Evolutionary conservation across 257 asterid genomes (phyloP), one percentile per base, ranked within the genome.

Genomic region (Solanum clarkiae): DNA sequence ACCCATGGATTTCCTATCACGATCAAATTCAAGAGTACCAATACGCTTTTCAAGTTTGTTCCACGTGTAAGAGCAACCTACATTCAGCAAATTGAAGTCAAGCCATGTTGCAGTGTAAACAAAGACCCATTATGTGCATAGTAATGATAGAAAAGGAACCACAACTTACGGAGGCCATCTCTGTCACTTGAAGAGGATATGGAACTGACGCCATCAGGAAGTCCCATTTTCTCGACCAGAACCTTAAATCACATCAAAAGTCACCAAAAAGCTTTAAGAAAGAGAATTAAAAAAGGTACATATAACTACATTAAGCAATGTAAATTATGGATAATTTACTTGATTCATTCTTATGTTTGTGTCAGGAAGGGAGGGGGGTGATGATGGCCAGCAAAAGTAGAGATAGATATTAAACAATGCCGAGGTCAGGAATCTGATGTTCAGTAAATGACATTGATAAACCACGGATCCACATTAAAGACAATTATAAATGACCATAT

Each of bases 1-100:
- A 59, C 99, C 98, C 99, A 97, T 97, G 80, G 99, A 97, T 91
- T 97, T 95, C 86, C 99, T 94, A 89, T 95, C 98, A 75, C 98
- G 98, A 54, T 97, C 99, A 88, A 97, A 97, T 89, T 97, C 99
- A 79, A 97, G 99, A 84, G 99, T 97, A 26, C 98, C 99, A 88
- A 97, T 93, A 71, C 99, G 92, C 83, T 87, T 84, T 79, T 97
- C 98, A 88, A 90, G 85, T 83, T 88, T 90, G 88, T 92, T 95
- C 99, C 98, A 97, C 63, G 86, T 36, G 87, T 85, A 36, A 88
- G 94, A 94, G 90, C 96, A 97, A 66, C 93, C 99, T 97, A 55
- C 68, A 89, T 80, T 68, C 82, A 82, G 84, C 40, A 45, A 59
- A 24, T 54, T n/a, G 60, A 84, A 51, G 66, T 93, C 82, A 92